Conservation (phyloP, 2,329 filamentous ascomycete genomes). For the Niveomyces coronatus region DNA sequence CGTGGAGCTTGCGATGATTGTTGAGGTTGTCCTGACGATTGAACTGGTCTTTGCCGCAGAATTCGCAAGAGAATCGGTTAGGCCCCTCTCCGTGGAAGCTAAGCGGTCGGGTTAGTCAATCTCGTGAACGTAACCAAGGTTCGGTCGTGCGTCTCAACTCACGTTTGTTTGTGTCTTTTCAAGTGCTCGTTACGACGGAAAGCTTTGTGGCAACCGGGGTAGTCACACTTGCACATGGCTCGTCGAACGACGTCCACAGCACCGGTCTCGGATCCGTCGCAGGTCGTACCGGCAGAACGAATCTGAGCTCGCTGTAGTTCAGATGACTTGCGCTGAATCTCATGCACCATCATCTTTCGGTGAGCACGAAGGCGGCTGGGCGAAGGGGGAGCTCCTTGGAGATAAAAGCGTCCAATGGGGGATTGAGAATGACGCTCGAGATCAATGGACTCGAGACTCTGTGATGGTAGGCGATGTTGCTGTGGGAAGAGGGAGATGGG, state of each 20-base stretch:
- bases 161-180: slow-evolving; percentile 45
- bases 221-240: slow-evolving; percentile 35
- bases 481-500: slow-evolving; percentile 30
- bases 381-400: slow-evolving; percentile 22
- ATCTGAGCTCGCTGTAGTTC: slow-evolving; percentile 34
- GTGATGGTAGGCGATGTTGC: slow-evolving; percentile 19
- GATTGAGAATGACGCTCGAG: slow-evolving; percentile 27
- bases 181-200: slow-evolving; percentile 46
- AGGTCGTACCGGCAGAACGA: slow-evolving; percentile 20
- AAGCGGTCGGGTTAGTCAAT: slow-evolving; percentile 3
- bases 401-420: slow-evolving; percentile 20
- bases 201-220: slow-evolving; percentile 35
- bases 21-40: slow-evolving; percentile 32
- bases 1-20: slow-evolving; percentile 32
- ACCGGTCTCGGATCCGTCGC: slow-evolving; percentile 19
- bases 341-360: slow-evolving; percentile 30
- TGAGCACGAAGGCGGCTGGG: slow-evolving; percentile 25
- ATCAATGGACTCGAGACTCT: slow-evolving; percentile 24
- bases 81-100: slow-evolving; percentile 29
- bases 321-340: slow-evolving; percentile 32
- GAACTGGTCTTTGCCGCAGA: slow-evolving; percentile 32
- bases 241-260: slow-evolving; percentile 27
- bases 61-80: slow-evolving; percentile 30
- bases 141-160: slow-evolving; percentile 17
- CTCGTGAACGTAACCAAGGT: too few species aligned